phyloP scores from a whole-genome alignment of 2,329 filamentous ascomycete species.

The Clonostachys rhizophaga region DNA sequence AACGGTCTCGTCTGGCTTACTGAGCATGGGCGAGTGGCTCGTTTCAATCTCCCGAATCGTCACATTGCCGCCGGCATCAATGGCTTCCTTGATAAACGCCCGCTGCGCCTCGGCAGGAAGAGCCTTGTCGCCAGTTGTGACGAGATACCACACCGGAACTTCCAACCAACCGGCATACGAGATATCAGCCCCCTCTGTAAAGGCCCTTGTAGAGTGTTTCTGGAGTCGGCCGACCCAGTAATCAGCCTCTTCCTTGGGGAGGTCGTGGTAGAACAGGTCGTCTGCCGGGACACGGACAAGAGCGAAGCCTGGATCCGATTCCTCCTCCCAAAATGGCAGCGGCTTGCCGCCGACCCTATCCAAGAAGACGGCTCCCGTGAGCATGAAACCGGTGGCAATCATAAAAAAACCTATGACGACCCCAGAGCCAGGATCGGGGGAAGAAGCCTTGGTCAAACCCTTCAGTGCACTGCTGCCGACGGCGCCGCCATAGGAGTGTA shows the following conservation, averaged over 20 bases:
- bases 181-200: slow-evolving; percentile 36
- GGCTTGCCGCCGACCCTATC: slow-evolving; percentile 33
- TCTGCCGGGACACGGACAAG: slow-evolving; percentile 26
- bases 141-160: slow-evolving; percentile 40
- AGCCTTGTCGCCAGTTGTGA: slow-evolving; percentile 31
- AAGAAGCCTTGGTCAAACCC: slow-evolving; percentile 21
- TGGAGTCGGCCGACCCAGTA: slow-evolving; percentile 34
- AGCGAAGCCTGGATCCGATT: slow-evolving; percentile 32
- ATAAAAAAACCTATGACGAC: slow-evolving; percentile 36
- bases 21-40: slow-evolving; percentile 45
- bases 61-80: slow-evolving; percentile 25
- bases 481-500: slow-evolving; percentile 43
- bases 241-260: slow-evolving; percentile 33
- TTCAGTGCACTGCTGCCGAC: slow-evolving; percentile 39
- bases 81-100: slow-evolving; percentile 28
- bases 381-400: slow-evolving; percentile 36
- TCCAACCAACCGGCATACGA: slow-evolving; percentile 41
- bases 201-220: slow-evolving; percentile 31
- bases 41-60: slow-evolving; percentile 31
- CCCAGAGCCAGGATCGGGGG: slow-evolving; percentile 12
- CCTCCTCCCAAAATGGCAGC: slow-evolving; percentile 31
- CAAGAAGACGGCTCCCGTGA: slow-evolving; percentile 30
- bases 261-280: slow-evolving; percentile 45
- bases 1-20: slow-evolving; percentile 31
- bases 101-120: slow-evolving; percentile 32